Evolutionary conservation across 1,139 yeast species (phyloP).

Genomic region (Blastobotrys ciferrii): DNA sequence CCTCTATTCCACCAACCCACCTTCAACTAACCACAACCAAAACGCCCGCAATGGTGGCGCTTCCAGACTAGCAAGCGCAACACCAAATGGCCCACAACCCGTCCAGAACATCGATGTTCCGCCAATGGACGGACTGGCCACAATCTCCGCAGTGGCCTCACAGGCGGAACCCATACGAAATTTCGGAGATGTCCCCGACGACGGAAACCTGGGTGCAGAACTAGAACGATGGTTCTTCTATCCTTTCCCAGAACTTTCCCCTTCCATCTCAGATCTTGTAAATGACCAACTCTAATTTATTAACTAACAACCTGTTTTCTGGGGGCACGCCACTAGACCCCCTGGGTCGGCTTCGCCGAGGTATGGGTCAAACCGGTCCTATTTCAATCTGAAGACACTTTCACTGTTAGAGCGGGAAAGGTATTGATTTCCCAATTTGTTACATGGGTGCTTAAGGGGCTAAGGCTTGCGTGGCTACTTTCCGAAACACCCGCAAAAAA

Average conservation of each 20-base stretch:
- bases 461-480: too few species aligned
- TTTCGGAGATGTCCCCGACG: constrained; percentile 3
- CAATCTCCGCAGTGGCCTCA: constrained; percentile 9
- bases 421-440: too few species aligned
- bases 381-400: too few species aligned
- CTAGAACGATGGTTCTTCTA: constrained; percentile 14
- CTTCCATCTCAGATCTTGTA: neutral
- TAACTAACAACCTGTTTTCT: too few species aligned
- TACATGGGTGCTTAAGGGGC: too few species aligned
- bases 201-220: constrained; percentile 11
- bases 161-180: constrained; percentile 12
- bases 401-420: too few species aligned
- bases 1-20: neutral
- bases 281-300: neutral
- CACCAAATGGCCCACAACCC: neutral
- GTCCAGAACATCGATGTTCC: too few species aligned
- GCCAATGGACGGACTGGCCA: constrained; percentile 2
- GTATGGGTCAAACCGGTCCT: too few species aligned
- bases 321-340: too few species aligned
- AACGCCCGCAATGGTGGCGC: too few species aligned
- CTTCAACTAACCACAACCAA: neutral
- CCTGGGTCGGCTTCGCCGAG: too few species aligned
- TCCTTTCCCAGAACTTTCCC: constrained; percentile 11
- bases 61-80: neutral
- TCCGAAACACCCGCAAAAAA: too few species aligned